Percentiles rank a stretch among this genome's conserved stretches.
phyloP scores from a whole-genome alignment of 805 yeast species.

The Pichia nanzhaoensis region DNA sequence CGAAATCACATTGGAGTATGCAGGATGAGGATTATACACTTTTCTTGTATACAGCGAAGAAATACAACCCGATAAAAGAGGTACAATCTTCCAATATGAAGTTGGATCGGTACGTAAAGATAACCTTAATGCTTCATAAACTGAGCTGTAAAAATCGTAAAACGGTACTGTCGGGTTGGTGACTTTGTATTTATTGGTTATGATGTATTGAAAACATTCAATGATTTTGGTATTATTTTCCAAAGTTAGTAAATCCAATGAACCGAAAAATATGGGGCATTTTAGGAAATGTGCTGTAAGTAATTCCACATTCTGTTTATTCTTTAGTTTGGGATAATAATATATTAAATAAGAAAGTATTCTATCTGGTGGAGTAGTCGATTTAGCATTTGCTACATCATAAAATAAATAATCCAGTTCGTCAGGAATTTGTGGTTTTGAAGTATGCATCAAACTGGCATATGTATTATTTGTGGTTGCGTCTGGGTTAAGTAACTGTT shows the following conservation, averaged over 20 bases:
- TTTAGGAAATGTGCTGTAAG: constrained; percentile 39
- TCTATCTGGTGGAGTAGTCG: constrained; percentile 22
- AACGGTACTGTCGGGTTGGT: constrained; percentile 44
- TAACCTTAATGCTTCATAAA: constrained; percentile 8
- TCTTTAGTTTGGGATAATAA: constrained; percentile 44
- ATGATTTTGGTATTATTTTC: constrained; percentile 34
- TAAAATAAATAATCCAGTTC: constrained; percentile 43
- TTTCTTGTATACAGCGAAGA: constrained; percentile 29
- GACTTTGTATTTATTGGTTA: constrained; percentile 39
- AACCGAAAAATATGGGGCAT: constrained; percentile 32
- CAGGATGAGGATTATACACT: constrained; percentile 23
- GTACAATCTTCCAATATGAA: constrained; percentile 39
- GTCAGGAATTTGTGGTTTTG: constrained; percentile 21
- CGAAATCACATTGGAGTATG: constrained; percentile 18
- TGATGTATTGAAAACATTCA: constrained; percentile 42
- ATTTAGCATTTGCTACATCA: constrained; percentile 37
- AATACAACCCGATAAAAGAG: constrained; percentile 40
- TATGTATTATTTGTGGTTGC: neutral
- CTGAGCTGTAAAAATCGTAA: constrained; percentile 33
- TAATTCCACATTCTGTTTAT: constrained; percentile 39
- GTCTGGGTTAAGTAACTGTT: neutral
- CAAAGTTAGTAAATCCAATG: constrained; percentile 21
- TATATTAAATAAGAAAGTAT: constrained; percentile 43
- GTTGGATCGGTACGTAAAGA: constrained; percentile 11
- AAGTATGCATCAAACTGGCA: neutral